Conservation (phyloP, 140 eudicot genomes). For the Flaveria floridana region DNA sequence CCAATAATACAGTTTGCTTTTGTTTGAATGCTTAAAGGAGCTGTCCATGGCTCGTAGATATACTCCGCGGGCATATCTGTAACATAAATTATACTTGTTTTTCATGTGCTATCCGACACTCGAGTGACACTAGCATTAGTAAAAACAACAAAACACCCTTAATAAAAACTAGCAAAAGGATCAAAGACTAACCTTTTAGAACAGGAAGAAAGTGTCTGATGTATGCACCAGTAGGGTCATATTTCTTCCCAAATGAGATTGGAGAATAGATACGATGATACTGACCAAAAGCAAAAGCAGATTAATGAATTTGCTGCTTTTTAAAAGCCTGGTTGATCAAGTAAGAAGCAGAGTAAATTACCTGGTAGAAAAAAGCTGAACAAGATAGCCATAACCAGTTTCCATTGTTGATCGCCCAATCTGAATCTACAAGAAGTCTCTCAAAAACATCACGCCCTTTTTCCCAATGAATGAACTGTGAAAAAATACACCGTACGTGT, state of each 20-base stretch:
- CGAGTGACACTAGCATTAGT: background rate
- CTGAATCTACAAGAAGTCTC: slow-evolving; percentile 78
- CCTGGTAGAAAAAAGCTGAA: slow-evolving; percentile 89
- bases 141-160: background rate
- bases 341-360: slow-evolving; percentile 24
- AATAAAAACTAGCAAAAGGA: background rate
- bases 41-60: slow-evolving; percentile 93
- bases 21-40: slow-evolving; percentile 70
- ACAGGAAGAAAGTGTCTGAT: slow-evolving; percentile 81
- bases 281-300: slow-evolving; percentile 32
- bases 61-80: slow-evolving; percentile 88
- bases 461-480: slow-evolving; percentile 87
- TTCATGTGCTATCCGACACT: no score
- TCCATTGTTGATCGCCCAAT: slow-evolving; percentile 87
- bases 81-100: background rate
- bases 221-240: slow-evolving; percentile 72
- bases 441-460: slow-evolving; percentile 89
- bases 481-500: slow-evolving; percentile 17
- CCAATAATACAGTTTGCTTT: slow-evolving; percentile 86
- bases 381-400: slow-evolving; percentile 93
- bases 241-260: slow-evolving; percentile 79
- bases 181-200: slow-evolving; percentile 54
- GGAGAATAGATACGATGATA: slow-evolving; percentile 86
- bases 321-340: background rate
- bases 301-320: background rate